Base-by-base conservation (phyloP, 139 green algal genomes). In the Zygnema circumcarinatum region DNA sequence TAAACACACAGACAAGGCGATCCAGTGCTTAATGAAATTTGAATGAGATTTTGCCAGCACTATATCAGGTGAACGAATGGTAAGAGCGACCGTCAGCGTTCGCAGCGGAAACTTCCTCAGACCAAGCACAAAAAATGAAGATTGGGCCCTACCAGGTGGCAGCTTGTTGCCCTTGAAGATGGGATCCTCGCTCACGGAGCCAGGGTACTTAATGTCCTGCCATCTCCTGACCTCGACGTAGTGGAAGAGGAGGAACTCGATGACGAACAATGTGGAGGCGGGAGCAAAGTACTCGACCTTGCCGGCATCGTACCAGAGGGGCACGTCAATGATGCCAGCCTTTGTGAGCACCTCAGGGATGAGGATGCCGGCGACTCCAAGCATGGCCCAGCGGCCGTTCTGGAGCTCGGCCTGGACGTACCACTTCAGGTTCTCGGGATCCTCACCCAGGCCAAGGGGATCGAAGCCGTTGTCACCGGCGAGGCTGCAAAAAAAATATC, bases 331-430 rank as follows among this genome's bases (percentile, higher is more conserved):
- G 53, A 82, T 32, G 1, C 73, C 73, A 74, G 79, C 84, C 21
- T 84, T 87, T 38, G 81, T 92, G 21, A 86, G 31, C 0, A 92
- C 74, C 75, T 95, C 94, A 88, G 96, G 95, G 22, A 86, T 92
- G 29, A 98, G 89, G 87, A 98, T 95, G 67, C 96, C 96, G 2
- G 95, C 95, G 38, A 96, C 94, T 38, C 90, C 96, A 3, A 97
- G 90, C 96, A 98, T 98, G 38, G 96, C 96, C 95, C 95, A 98
- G 81, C 96, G 94, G 39, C 76, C 76, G 91, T 98, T 95, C 88
- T 90, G 84, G 33, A 93, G 89, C 85, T 94, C 92, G 21, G 92
- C 91, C 90, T 94, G 92, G 2, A 84, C 53, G 33, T 88, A 91
- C 92, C 92, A 94, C 67, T 89, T 83, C 38, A 93, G 81, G 52